A percentile compares a stretch with the other conserved stretches of the same genome.
These are phyloP conservation scores for Trichoderma polysporum DNA, from an alignment of 2,329 filamentous ascomycete genomes.

Conservation along the genomic window DNA sequence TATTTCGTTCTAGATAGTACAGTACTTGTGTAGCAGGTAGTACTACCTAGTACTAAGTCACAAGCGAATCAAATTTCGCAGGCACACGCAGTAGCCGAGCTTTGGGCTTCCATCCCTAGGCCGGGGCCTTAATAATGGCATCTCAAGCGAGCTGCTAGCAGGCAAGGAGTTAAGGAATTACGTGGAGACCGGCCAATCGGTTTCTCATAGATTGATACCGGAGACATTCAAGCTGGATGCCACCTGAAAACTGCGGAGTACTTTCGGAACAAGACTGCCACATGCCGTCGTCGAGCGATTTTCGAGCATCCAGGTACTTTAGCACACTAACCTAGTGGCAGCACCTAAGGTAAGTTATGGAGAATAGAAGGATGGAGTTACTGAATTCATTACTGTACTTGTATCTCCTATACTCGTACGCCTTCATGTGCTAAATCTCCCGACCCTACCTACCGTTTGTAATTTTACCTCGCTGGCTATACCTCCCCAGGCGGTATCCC, in stretches of 20 bases:
- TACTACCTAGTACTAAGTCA: neutral
- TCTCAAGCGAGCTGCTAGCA: conserved; percentile 10
- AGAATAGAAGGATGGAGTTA: neutral
- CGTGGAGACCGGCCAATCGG: neutral
- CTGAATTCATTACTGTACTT: too few relatives aligned
- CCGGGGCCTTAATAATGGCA: neutral
- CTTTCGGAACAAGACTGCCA: neutral
- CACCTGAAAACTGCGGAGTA: conserved; percentile 1
- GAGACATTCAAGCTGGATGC: neutral
- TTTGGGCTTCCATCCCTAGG: neutral
- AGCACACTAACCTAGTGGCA: too few relatives aligned
- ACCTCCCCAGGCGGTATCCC: neutral
- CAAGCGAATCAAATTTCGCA: conserved; percentile 3
- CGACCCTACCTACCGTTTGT: neutral
- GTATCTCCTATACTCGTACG: neutral
- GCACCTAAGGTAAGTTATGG: neutral
- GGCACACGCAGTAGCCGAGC: neutral
- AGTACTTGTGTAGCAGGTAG: neutral
- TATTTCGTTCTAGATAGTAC: too few relatives aligned
- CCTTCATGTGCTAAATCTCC: neutral
- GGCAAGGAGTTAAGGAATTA: neutral
- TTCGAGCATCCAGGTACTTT: neutral
- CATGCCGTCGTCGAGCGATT: conserved; percentile 6
- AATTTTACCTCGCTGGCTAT: too few relatives aligned
- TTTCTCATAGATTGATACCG: neutral